Evolutionary conservation across 106 monocot genomes (phyloP).

Genomic region (Iris macrosiphon): DNA sequence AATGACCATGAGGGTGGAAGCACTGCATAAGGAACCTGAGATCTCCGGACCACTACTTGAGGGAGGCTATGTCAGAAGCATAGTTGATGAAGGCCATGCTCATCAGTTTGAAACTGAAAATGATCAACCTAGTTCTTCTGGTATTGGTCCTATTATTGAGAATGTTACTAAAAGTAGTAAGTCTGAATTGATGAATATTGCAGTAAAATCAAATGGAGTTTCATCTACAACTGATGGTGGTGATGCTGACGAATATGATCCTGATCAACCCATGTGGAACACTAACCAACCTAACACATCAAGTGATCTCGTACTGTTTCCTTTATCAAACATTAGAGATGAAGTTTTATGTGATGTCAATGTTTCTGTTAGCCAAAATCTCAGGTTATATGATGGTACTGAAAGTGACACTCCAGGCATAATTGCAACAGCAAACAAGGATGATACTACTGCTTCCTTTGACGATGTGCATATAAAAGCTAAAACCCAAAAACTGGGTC

Average conservation of each 20-base stretch:
- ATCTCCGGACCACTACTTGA: no score
- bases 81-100: no score
- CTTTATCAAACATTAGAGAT: slow-evolving; percentile 40
- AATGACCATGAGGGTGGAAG: no score
- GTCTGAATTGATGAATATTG: slow-evolving; percentile 29
- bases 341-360: slow-evolving; percentile 41
- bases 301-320: slow-evolving; percentile 29
- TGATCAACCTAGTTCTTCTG: no score
- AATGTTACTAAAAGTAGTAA: slow-evolving; percentile 49
- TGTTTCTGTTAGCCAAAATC: slow-evolving; percentile 15
- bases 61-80: no score
- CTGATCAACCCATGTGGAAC: slow-evolving; percentile 95
- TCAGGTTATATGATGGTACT: slow-evolving; percentile 18
- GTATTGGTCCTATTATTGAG: no score
- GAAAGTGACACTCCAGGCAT: slow-evolving; percentile 14
- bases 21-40: no score
- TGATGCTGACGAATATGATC: slow-evolving; percentile 98
- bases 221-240: slow-evolving; percentile 23
- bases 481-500: not conserved
- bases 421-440: slow-evolving; percentile 14
- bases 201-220: slow-evolving; percentile 19
- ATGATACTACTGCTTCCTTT: slow-evolving; percentile 15
- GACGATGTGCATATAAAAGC: slow-evolving; percentile 9
- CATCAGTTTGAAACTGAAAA: no score
- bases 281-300: slow-evolving; percentile 45